Base-by-base conservation (phyloP, 2,329 filamentous ascomycete genomes). In the Xylariales sp. region DNA sequence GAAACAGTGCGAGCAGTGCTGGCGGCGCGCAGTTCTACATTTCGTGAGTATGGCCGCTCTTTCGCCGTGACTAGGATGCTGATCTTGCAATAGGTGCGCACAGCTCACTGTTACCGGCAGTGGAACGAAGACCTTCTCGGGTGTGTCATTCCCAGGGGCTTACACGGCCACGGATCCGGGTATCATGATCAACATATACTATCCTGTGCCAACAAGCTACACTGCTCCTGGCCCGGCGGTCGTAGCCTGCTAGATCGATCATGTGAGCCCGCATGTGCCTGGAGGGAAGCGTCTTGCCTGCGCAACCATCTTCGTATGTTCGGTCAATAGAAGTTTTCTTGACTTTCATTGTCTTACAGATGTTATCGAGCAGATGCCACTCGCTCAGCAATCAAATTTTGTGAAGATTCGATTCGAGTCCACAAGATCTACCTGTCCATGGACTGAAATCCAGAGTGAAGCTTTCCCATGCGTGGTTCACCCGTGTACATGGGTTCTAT, bases 11-110 rank as follows among this genome's bases (percentile, higher is more conserved):
- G 3, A 53, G 61, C 27, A 51, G 51, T 7, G 52, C 55, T 4
- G 63, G 64, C 4, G 69, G 69, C 3, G 70, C 70, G 4, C 69
- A 74, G 56, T 63, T 68, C 31, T 73, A 73, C 46, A 58, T 72
- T 35, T 62, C 60, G 14, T 69, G 21, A 28, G 10, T 9, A 14
- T 25, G 10, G 22, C 15, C 16, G 14, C 29, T n/a, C 10, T 11
- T 16, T 33, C 6, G 8, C 5, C 31, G 4, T 12, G 5, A 7
- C 7, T 8, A 3, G 12, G 15, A 18, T 38, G 14, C 35, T 38
- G n/a, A 38, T 22, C 10, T 15, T n/a, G 35, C n/a, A 8, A 9
- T 11, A 43, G 34, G 21, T 60, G 58, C 21, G 58, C 53, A 5
- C 61, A 63, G 38, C 46, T 70, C 27, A 62, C 56, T 11, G 65